phyloP scores from a whole-genome alignment of 2,329 filamentous ascomycete genomes.

The Arthroderma sp. region DNA sequence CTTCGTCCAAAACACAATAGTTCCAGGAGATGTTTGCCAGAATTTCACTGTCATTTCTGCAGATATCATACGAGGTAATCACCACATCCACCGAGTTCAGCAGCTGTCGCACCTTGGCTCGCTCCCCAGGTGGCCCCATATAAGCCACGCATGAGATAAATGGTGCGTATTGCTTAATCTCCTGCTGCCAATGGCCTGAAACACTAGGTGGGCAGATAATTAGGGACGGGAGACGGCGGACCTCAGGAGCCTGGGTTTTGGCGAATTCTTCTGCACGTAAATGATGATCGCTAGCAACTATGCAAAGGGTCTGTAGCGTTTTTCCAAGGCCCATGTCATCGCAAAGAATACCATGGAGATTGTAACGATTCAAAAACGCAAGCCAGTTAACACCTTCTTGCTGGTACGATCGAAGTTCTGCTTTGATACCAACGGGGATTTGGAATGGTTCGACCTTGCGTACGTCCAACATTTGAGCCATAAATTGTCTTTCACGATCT shows the following conservation, averaged over 20 bases:
- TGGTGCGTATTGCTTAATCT: slow-evolving; percentile 88
- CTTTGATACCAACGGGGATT: slow-evolving; percentile 94
- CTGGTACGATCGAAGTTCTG: slow-evolving; percentile 89
- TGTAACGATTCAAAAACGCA: slow-evolving; percentile 93
- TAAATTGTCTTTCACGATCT: slow-evolving; percentile 91
- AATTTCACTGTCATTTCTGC: slow-evolving; percentile 83
- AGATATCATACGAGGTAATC: slow-evolving; percentile 96
- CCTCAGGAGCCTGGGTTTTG: slow-evolving; percentile 66
- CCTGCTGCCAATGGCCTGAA: slow-evolving; percentile 97
- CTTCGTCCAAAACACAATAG: slow-evolving; percentile 93
- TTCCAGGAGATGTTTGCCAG: slow-evolving; percentile 83
- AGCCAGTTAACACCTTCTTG: slow-evolving; percentile 99
- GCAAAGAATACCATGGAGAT: slow-evolving; percentile 93
- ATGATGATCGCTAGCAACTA: slow-evolving; percentile 95
- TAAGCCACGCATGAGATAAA: slow-evolving; percentile 86
- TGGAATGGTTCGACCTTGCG: slow-evolving; percentile 92
- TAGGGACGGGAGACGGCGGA: slow-evolving; percentile 69
- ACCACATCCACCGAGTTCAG: slow-evolving; percentile 78
- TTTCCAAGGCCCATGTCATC: slow-evolving; percentile 99
- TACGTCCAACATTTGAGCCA: slow-evolving; percentile 86
- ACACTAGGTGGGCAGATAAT: slow-evolving; percentile 94
- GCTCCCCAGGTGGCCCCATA: slow-evolving; percentile 74
- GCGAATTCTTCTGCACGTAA: slow-evolving; percentile 80
- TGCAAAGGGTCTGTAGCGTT: slow-evolving; percentile 92
- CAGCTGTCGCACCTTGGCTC: slow-evolving; percentile 55